Conservation (phyloP, 225 moss, liverwort and hornwort genomes). For the Anthoceros angustus region DNA sequence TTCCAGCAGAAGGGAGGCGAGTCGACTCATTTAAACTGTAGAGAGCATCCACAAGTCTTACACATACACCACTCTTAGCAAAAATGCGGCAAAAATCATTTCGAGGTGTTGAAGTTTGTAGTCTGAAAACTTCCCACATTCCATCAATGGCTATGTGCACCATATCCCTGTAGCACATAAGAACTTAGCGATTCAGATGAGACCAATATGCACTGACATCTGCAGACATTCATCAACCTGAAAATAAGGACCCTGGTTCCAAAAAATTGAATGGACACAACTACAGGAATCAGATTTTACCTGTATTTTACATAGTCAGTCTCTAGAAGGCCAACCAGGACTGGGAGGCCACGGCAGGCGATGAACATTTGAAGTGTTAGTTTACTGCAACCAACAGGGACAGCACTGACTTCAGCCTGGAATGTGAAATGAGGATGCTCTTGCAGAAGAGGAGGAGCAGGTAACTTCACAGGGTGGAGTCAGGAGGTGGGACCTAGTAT, state of each 20-base stretch:
- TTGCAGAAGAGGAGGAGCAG: too few relatives aligned
- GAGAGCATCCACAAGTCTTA: conserved; percentile 80
- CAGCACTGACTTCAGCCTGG: background rate
- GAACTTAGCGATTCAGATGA: background rate
- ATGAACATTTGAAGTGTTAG: conserved; percentile 95
- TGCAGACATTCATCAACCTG: background rate
- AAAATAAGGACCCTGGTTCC: background rate
- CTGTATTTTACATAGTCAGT: conserved; percentile 73
- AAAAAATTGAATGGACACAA: background rate
- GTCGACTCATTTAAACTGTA: conserved; percentile 81
- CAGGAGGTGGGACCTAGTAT: conserved; percentile 38
- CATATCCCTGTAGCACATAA: conserved; percentile 62
- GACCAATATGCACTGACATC: background rate
- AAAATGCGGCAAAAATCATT: conserved; percentile 94
- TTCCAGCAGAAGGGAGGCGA: conserved; percentile 20
- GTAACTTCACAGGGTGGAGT: too few relatives aligned
- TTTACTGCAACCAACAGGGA: conserved; percentile 36
- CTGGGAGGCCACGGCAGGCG: conserved; percentile 90
- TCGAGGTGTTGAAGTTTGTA: conserved; percentile 54
- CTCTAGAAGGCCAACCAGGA: conserved; percentile 84
- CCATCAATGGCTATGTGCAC: conserved; percentile 88
- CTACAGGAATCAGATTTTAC: conserved; percentile 16
- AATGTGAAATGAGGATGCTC: too few relatives aligned
- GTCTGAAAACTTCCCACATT: conserved; percentile 88
- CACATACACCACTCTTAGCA: conserved; percentile 81